Percentiles rank a stretch among this genome's conserved stretches.
These are phyloP conservation scores for Adansonia grandidieri DNA, from an alignment of 441 rosid genomes.

Conservation along the genomic window DNA sequence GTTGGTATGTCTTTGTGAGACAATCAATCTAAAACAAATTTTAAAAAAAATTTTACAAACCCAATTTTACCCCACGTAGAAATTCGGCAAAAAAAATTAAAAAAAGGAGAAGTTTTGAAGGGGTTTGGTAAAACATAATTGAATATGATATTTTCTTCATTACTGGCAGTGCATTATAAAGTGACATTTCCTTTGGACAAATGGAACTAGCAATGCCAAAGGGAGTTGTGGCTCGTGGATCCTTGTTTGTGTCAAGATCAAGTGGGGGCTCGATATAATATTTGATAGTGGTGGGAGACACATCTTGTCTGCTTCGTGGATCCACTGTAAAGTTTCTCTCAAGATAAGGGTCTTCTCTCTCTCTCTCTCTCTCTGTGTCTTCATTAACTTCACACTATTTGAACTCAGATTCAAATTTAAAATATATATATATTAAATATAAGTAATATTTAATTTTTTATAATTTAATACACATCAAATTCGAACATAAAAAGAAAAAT, in stretches of 20 bases:
- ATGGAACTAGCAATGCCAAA: slow-evolving; percentile 10
- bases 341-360: neutral
- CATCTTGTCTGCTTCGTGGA: slow-evolving; percentile 28
- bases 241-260: slow-evolving; percentile 26
- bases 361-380: neutral
- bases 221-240: neutral
- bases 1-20: neutral
- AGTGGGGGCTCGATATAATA: slow-evolving; percentile 25
- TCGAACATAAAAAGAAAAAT: neutral
- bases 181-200: slow-evolving; percentile 22
- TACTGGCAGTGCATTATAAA: neutral
- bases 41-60: neutral
- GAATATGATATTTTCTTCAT: neutral
- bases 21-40: slow-evolving; percentile 1
- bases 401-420: too few species aligned
- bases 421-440: too few species aligned
- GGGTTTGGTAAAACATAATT: neutral
- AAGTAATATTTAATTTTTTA: too few species aligned
- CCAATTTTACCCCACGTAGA: neutral
- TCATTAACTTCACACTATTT: neutral
- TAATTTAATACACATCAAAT: too few species aligned
- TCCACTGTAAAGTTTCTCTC: slow-evolving; percentile 15
- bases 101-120: neutral
- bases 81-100: neutral
- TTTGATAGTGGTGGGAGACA: slow-evolving; percentile 25